Evolutionary conservation across 2,329 filamentous ascomycete genomes (phyloP), one percentile per base, ranked within the genome.

Genomic region (Didymella sp.): DNA sequence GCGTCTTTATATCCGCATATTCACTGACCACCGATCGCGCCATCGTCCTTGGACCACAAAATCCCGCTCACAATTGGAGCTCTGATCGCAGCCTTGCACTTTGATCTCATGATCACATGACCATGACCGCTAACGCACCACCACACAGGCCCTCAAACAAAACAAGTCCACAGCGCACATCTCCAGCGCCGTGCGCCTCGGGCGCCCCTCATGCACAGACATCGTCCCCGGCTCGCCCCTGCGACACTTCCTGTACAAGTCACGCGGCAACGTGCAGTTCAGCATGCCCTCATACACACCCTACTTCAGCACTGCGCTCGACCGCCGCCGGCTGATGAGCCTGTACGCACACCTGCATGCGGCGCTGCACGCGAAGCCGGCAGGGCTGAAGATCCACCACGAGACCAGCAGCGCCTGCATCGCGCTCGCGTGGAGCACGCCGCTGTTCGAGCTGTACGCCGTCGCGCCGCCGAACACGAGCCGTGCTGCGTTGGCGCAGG

Each of bases 171-270:
- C 98, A 67, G 81, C 87, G 27, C 81, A 90, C 51, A 94, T 99
- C 72, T 86, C 86, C 61, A 78, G 82, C 2, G 90, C 93, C 13
- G 86, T 91, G 28, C 83, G 83, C 9, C 80, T 84, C 30, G 92
- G 92, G 11, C 89, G 94, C 9, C 88, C 90, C 1, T 81, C 79
- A 24, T 85, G 89, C 56, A 85, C 86, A 15, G 89, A 95, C 57
- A 88, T 99, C 56, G 85, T 92, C 1, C 90, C 92, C 0, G 90
- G 89, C 22, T 90, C 89, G 15, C 87, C 89, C 28, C 80, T 98
- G 49, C 88, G 89, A 65, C 95, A 99, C 79, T 99, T 98, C 72
- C 79, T 99, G 17, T 99, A 96, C 82, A 99, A 98, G 77, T 96
- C 91, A 15, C 86, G 91, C 58, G 88, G 89, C 19, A 96, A 99